Evolutionary conservation across 2,329 filamentous ascomycete genomes (phyloP).

Genomic region (Fusarium virguliforme): DNA sequence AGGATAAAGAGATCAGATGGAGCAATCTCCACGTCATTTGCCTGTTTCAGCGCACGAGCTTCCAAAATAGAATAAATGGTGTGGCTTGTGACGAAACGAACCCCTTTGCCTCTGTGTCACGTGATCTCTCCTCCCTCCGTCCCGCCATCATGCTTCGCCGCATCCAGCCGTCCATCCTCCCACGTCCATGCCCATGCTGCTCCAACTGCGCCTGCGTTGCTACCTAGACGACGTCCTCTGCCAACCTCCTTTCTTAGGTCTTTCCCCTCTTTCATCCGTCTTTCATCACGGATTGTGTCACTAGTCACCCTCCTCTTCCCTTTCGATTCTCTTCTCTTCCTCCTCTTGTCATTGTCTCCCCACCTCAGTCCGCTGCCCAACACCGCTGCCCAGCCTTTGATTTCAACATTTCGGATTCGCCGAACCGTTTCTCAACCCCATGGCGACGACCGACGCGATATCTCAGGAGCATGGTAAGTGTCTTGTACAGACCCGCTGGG

Average conservation of each 20-base stretch:
- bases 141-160: conserved; percentile 42
- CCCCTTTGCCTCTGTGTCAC: conserved; percentile 33
- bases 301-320: conserved; percentile 17
- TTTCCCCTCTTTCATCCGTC: conserved; percentile 35
- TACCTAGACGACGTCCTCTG: conserved; percentile 36
- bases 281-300: conserved; percentile 29
- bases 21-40: not conserved
- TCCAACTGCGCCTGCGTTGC: conserved; percentile 24
- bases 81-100: not conserved
- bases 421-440: conserved; percentile 32
- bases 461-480: conserved; percentile 49
- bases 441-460: conserved; percentile 51
- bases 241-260: conserved; percentile 42
- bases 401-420: conserved; percentile 27
- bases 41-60: not conserved
- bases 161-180: conserved; percentile 38
- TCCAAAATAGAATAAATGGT: not conserved
- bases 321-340: conserved; percentile 24
- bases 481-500: not conserved
- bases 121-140: conserved; percentile 33
- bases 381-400: conserved; percentile 38
- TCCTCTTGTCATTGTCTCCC: conserved; percentile 39
- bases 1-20: not conserved
- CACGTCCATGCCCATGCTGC: conserved; percentile 31
- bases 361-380: conserved; percentile 42